A percentile compares a stretch with the other conserved stretches of the same genome.
Evolutionary conservation across 2,329 filamentous ascomycete species (phyloP).

Genomic region (Pseudogymnoascus sp.): DNA sequence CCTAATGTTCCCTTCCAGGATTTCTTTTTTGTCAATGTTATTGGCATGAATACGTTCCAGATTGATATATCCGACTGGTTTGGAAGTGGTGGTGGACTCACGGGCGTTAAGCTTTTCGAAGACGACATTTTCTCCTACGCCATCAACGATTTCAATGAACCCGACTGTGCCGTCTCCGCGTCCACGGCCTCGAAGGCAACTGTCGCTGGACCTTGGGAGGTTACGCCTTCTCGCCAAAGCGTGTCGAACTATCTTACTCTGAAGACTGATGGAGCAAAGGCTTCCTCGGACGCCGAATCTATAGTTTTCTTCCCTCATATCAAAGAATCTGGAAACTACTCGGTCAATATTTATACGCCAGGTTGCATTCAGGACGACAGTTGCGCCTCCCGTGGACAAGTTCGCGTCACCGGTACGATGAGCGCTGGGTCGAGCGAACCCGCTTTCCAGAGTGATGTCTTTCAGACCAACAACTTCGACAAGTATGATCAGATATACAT

Average conservation of each 20-base stretch:
- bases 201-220: constrained; percentile 64
- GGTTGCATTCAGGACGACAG: constrained; percentile 75
- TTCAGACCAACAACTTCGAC: constrained; percentile 90
- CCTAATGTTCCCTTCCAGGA: constrained; percentile 65
- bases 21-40: constrained; percentile 78
- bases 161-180: constrained; percentile 60
- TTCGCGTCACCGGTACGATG: constrained; percentile 72
- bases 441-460: constrained; percentile 55
- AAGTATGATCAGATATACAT: constrained; percentile 93
- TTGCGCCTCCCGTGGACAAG: constrained; percentile 67
- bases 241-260: constrained; percentile 70
- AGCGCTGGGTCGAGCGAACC: constrained; percentile 37
- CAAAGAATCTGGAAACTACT: constrained; percentile 82
- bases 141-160: constrained; percentile 80
- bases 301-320: constrained; percentile 81
- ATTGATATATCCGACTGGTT: constrained; percentile 85
- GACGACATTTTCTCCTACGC: constrained; percentile 82
- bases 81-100: constrained; percentile 72
- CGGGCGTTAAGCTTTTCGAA: constrained; percentile 79
- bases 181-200: constrained; percentile 56
- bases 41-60: constrained; percentile 82
- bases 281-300: constrained; percentile 49
- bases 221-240: constrained; percentile 59
- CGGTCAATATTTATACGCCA: constrained; percentile 83
- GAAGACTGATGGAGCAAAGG: constrained; percentile 47